A percentile compares a stretch with the other conserved stretches of the same genome.
Conservation (phyloP, 306 rosid species). For the Potentilla sterilis region DNA sequence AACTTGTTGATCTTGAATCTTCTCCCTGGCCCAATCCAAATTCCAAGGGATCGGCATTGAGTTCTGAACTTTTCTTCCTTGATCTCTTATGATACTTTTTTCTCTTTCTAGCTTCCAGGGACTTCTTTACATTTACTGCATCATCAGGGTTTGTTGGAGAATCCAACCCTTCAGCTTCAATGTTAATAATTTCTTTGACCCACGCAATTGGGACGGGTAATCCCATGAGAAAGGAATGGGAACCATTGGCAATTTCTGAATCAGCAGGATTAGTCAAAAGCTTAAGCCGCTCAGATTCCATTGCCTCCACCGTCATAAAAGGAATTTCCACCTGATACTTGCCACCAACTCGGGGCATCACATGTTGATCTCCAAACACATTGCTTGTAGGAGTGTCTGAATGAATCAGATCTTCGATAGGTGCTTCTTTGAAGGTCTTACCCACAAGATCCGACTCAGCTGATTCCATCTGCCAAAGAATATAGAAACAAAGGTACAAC, state of each 20-base stretch:
- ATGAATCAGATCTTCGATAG: constrained; percentile 33
- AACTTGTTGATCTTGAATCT: constrained; percentile 21
- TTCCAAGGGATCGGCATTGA: constrained; percentile 12
- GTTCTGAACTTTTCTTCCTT: constrained; percentile 30
- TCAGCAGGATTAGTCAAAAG: constrained; percentile 38
- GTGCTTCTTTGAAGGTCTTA: constrained; percentile 36
- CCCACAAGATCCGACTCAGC: constrained; percentile 25
- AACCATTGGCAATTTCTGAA: constrained; percentile 30
- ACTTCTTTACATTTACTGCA: constrained; percentile 20
- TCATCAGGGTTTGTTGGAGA: constrained; percentile 29
- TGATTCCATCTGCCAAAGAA: constrained; percentile 50
- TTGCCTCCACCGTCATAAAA: constrained; percentile 24
- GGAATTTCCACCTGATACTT: constrained; percentile 68
- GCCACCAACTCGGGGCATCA: constrained; percentile 54
- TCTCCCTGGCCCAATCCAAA: constrained; percentile 20
- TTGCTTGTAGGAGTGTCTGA: constrained; percentile 42
- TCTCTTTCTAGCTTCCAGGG: constrained; percentile 28
- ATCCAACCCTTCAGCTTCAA: constrained; percentile 25
- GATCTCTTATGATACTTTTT: constrained; percentile 20
- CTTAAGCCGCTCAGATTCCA: constrained; percentile 39
- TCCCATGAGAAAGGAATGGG: constrained; percentile 47
- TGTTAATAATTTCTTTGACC: constrained; percentile 33
- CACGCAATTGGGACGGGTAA: constrained; percentile 52
- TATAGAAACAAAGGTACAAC: constrained; percentile 18
- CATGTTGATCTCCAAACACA: constrained; percentile 42